Evolutionary conservation across 148 eudicot species (phyloP).

Genomic region (Cornus controversa): DNA sequence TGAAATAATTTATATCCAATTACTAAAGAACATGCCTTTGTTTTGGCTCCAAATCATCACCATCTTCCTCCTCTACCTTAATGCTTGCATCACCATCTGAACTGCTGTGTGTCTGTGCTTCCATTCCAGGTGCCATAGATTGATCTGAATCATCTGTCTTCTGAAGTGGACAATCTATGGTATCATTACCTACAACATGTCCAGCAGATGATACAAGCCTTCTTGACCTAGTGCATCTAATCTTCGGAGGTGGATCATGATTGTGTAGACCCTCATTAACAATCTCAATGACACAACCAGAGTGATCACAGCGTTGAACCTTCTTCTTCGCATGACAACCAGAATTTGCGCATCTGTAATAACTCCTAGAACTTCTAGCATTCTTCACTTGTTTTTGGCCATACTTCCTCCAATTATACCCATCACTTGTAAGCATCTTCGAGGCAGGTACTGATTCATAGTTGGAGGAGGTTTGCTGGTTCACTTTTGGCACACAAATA

Average conservation of each 20-base stretch:
- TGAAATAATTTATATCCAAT: no score
- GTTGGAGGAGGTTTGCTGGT: slow-evolving; percentile 20
- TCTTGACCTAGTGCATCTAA: slow-evolving; percentile 37
- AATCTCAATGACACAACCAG: slow-evolving; percentile 42
- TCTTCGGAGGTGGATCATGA: slow-evolving; percentile 64
- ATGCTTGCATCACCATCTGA: no score
- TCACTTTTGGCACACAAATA: slow-evolving; percentile 6
- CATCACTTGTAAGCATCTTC: slow-evolving; percentile 49
- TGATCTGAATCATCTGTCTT: slow-evolving; percentile 28
- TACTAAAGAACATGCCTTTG: no score
- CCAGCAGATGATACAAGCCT: slow-evolving; percentile 25
- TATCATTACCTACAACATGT: slow-evolving; percentile 8
- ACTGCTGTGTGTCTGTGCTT: slow-evolving; percentile 6
- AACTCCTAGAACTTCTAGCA: slow-evolving; percentile 77
- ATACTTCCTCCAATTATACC: slow-evolving; percentile 81
- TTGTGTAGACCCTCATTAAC: slow-evolving; percentile 66
- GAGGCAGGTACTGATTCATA: slow-evolving; percentile 21
- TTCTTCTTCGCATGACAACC: slow-evolving; percentile 74
- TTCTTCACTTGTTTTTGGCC: slow-evolving; percentile 90
- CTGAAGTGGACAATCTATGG: slow-evolving; percentile 11
- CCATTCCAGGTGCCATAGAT: slow-evolving; percentile 20
- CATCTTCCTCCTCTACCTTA: no score
- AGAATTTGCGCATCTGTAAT: slow-evolving; percentile 63
- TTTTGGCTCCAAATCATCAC: no score
- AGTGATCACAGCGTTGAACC: slow-evolving; percentile 59